These are phyloP conservation scores for Fraxinus cuspidata DNA, from an alignment of 257 asterid species.

Conservation along the genomic window DNA sequence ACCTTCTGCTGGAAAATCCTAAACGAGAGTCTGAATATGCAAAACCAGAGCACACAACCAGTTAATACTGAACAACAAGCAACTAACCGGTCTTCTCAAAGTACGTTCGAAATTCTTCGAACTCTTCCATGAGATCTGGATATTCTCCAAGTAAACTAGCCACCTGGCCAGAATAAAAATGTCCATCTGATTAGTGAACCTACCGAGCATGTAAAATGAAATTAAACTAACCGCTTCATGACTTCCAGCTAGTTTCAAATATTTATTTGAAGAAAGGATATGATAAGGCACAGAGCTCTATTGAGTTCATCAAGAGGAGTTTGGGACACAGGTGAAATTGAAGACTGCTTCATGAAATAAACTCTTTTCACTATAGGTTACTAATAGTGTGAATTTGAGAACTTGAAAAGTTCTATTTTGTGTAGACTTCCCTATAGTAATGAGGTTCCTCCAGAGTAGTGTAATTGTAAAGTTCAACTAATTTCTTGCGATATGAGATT, in stretches of 20 bases:
- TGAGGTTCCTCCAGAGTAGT: conserved; percentile 4
- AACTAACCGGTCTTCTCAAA: conserved; percentile 52
- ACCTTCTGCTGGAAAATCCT: conserved; percentile 23
- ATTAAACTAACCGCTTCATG: conserved; percentile 24
- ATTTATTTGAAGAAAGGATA: background rate
- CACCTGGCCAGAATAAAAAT: conserved; percentile 46
- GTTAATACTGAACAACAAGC: conserved; percentile 21
- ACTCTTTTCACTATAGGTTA: background rate
- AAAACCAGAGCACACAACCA: conserved; percentile 22
- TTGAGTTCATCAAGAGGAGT: conserved; percentile 9
- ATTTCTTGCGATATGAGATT: too few relatives aligned
- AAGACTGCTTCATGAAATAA: conserved; percentile 4
- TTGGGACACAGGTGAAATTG: background rate
- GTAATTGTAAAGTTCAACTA: background rate
- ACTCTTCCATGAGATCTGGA: conserved; percentile 63
- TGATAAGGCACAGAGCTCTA: conserved; percentile 11
- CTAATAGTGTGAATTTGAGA: conserved; percentile 7
- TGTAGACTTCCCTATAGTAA: background rate
- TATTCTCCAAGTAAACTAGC: conserved; percentile 53
- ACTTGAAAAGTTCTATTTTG: background rate
- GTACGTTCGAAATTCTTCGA: conserved; percentile 51
- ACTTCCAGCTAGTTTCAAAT: conserved; percentile 20
- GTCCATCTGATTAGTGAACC: conserved; percentile 30
- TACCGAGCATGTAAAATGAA: conserved; percentile 23
- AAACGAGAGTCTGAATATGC: conserved; percentile 8